phyloP scores from a whole-genome alignment of 2,329 filamentous ascomycete species.

The Exophiala lecanii-corni region DNA sequence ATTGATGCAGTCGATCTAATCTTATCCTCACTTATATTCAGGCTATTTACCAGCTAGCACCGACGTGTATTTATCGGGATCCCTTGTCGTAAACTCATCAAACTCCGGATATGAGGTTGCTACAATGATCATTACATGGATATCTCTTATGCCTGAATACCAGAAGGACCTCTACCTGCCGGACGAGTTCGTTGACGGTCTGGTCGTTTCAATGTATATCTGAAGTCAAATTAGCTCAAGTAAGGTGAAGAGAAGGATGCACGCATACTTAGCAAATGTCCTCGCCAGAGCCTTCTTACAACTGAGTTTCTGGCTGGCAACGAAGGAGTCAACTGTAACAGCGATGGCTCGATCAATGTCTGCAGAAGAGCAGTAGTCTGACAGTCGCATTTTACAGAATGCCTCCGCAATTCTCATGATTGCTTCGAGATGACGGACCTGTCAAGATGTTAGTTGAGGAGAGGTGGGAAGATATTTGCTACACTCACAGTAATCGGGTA shows the following conservation, averaged over 20 bases:
- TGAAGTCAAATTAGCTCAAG: slow-evolving; percentile 11
- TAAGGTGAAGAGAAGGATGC: too few relatives aligned
- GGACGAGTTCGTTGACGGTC: slow-evolving; percentile 16
- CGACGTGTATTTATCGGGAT: too few relatives aligned
- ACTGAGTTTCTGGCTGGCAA: slow-evolving; percentile 93
- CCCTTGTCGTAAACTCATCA: slow-evolving; percentile 10
- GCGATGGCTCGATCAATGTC: slow-evolving; percentile 97
- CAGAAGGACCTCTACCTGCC: slow-evolving; percentile 6
- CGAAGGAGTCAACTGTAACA: slow-evolving; percentile 93
- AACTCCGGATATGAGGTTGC: not conserved
- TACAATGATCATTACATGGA: not conserved
- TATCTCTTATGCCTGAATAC: slow-evolving; percentile 8
- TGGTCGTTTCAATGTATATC: slow-evolving; percentile 25
- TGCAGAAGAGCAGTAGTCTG: slow-evolving; percentile 81
- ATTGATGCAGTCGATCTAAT: too few relatives aligned
- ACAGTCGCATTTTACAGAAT: slow-evolving; percentile 97
- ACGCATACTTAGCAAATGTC: slow-evolving; percentile 94
- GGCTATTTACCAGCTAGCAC: too few relatives aligned
- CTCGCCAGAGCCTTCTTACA: slow-evolving; percentile 93
- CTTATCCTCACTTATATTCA: too few relatives aligned
- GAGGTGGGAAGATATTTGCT: not conserved
- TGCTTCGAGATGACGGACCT: slow-evolving; percentile 96
- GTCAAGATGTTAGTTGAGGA: slow-evolving; percentile 24
- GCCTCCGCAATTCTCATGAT: slow-evolving; percentile 93
- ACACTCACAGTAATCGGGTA: slow-evolving; percentile 96